Evolutionary conservation across 768 basidiomycete genomes (phyloP), one percentile per base, ranked within the genome.

Genomic region (Lentinula detonsa): DNA sequence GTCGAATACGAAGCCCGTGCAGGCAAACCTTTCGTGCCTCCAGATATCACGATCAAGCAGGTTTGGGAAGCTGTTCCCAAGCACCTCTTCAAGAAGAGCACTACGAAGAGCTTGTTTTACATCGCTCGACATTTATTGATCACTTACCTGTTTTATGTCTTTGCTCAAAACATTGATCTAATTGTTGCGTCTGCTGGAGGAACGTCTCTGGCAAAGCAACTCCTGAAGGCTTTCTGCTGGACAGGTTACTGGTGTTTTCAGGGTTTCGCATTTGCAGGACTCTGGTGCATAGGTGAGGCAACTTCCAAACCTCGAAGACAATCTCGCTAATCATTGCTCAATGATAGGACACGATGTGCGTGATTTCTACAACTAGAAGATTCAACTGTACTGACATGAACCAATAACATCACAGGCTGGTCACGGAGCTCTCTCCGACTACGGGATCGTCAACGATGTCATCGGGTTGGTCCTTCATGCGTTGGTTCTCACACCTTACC

Each of bases 401-500:
- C 42, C 43, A 39, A 51, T 16, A 15, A 15, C 21, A 9, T 34
- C 45, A 21, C 61, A 84, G 81, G 78, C 79, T 16, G 82, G 81
- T 1, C 82, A 83, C 61, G 76, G 77, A 51, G 77, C 80, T 6
- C 71, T 83, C 18, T 83, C 80, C 6, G 69, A 77, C 2, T 68
- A 71, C 57, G 61, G 66, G 4, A 65, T 66, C 59, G 65, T 78
- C n/a, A 81, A 80, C 65, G 62, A 70, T 31, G 61, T 71, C 7
- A 59, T 79, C 21, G 81, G 81, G 6, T 66, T 82, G 52, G 57
- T 68, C 6, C 72, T 80, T 13, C 81, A 81, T 65, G 76, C 76
- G 1, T 78, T 76, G 58, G 72, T 80, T n/a, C 67, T 80, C 45
- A 83, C 84, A 67, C 80, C 82, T 65, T 81, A 87, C 76, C 74